Conservation (phyloP, 225 moss, liverwort and hornwort species). For the Marchantia polymorpha region DNA sequence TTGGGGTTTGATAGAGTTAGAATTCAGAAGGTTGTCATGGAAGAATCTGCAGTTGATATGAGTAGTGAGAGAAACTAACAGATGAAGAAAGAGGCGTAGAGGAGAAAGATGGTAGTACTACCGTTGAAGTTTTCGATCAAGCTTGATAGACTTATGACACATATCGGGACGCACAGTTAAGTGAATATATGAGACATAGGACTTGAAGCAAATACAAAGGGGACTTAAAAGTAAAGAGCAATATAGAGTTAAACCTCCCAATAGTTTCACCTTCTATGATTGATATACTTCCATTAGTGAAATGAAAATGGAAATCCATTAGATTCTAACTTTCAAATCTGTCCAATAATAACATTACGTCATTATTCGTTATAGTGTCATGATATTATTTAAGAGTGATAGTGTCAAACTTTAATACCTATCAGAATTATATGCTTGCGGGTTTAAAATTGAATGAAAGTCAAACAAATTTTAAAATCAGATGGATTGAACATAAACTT, state of each 20-base stretch:
- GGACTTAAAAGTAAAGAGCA: too few relatives aligned
- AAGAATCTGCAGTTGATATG: constrained; percentile 51
- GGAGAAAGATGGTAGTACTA: constrained; percentile 53
- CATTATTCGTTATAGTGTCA: too few relatives aligned
- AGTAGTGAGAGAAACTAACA: constrained; percentile 62
- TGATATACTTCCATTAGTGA: too few relatives aligned
- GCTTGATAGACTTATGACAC: constrained; percentile 70
- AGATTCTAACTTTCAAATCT: too few relatives aligned
- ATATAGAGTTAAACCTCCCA: too few relatives aligned
- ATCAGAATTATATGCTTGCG: too few relatives aligned
- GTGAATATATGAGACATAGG: constrained; percentile 79
- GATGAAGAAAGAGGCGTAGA: constrained; percentile 67
- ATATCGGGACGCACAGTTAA: constrained; percentile 80
- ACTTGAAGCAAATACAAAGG: constrained; percentile 58
- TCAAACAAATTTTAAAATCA: too few relatives aligned
- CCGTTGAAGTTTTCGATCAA: constrained; percentile 51
- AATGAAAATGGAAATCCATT: too few relatives aligned
- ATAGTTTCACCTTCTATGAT: too few relatives aligned
- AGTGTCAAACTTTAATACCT: constrained; percentile 55
- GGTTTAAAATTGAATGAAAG: too few relatives aligned
- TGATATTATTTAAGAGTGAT: constrained; percentile 59
- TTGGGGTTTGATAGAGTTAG: constrained; percentile 39
- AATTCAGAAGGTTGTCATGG: constrained; percentile 54
- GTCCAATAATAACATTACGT: too few relatives aligned
- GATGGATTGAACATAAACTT: too few relatives aligned